Percentiles rank a stretch among this genome's conserved stretches.
Evolutionary conservation across 176 grass and related monocot genomes (phyloP).

Genomic region (Aegilops umbellulata): DNA sequence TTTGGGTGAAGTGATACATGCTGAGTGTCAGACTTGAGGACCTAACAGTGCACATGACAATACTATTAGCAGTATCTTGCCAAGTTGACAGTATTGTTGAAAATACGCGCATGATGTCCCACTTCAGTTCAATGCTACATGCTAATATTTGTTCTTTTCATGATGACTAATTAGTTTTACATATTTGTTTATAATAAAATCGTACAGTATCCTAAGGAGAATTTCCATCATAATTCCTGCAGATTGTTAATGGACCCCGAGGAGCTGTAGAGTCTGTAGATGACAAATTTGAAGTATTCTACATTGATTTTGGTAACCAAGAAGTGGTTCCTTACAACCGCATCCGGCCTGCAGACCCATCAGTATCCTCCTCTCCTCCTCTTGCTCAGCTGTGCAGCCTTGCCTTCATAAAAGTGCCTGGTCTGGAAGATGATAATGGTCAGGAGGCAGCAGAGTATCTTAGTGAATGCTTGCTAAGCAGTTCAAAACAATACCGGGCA

Average conservation of each 20-base stretch:
- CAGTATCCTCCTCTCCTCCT: slow-evolving; percentile 60
- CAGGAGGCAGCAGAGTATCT: slow-evolving; percentile 88
- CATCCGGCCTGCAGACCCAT: slow-evolving; percentile 69
- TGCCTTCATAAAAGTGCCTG: slow-evolving; percentile 82
- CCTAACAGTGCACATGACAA: too few species aligned
- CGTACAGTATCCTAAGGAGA: not conserved
- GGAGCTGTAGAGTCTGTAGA: slow-evolving; percentile 68
- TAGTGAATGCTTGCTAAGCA: slow-evolving; percentile 67
- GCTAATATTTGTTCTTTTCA: too few species aligned
- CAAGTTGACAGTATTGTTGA: too few species aligned
- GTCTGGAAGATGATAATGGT: slow-evolving; percentile 75
- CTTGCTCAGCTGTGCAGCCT: slow-evolving; percentile 86
- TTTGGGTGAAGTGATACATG: not conserved
- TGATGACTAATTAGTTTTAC: not conserved
- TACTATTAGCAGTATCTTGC: too few species aligned
- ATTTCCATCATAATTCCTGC: slow-evolving; percentile 9
- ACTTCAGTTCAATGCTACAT: too few species aligned
- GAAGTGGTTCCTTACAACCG: slow-evolving; percentile 77
- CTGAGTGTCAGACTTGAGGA: too few species aligned
- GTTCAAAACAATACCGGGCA: slow-evolving; percentile 76
- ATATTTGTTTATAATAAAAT: not conserved
- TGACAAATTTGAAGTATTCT: slow-evolving; percentile 95
- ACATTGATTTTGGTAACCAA: slow-evolving; percentile 98
- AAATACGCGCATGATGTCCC: too few species aligned
- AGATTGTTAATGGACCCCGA: slow-evolving; percentile 94